Evolutionary conservation across 371 early-diverging fungal genomes (phyloP).

Genomic region (Mortierella sp.): DNA sequence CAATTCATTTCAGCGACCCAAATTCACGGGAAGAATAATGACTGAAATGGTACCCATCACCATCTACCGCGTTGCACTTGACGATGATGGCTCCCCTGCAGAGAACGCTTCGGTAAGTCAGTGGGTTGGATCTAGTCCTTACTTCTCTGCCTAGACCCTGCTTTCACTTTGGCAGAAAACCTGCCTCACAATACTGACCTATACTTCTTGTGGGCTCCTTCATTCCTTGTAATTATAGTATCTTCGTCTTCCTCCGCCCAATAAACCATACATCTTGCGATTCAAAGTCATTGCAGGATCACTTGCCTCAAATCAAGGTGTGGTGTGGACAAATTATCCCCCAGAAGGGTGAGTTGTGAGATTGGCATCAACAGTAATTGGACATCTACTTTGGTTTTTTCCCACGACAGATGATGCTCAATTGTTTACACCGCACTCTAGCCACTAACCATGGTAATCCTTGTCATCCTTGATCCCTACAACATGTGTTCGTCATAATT

Average conservation of each 20-base stretch:
- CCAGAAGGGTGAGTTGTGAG: slow-evolving; percentile 67
- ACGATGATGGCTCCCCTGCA: slow-evolving; percentile 58
- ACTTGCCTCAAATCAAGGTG: slow-evolving; percentile 73
- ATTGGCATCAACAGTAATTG: neutral
- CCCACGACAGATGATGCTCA: neutral
- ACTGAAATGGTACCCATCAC: slow-evolving; percentile 16
- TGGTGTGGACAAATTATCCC: slow-evolving; percentile 88
- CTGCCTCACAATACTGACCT: neutral
- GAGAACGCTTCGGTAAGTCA: slow-evolving; percentile 40
- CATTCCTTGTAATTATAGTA: slow-evolving; percentile 12
- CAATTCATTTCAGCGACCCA: neutral
- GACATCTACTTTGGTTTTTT: neutral
- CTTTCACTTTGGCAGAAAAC: neutral
- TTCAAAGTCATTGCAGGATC: slow-evolving; percentile 88
- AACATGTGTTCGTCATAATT: neutral
- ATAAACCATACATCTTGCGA: slow-evolving; percentile 76
- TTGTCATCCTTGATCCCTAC: neutral
- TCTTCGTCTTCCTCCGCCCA: slow-evolving; percentile 81
- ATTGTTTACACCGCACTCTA: neutral
- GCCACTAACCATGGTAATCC: neutral
- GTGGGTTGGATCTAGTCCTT: neutral
- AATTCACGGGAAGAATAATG: neutral
- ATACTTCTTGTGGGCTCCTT: neutral
- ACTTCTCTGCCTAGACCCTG: neutral
- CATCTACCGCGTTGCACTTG: slow-evolving; percentile 53